Base-by-base conservation (phyloP, 306 rosid species). In the Echinosophora koreensis region DNA sequence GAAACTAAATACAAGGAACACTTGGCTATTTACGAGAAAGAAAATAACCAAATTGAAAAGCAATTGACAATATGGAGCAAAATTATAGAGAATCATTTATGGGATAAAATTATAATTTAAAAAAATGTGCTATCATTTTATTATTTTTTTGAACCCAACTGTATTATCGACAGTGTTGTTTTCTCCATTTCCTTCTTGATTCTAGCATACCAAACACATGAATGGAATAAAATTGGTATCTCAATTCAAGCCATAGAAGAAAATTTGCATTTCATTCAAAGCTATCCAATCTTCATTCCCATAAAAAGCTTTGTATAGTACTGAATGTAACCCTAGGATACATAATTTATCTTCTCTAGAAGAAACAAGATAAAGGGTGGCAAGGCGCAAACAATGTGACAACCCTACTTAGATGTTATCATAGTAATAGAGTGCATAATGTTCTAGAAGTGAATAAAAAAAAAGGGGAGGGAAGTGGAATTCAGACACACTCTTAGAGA, bases 361-460 rank as follows among this genome's bases (percentile, higher is more conserved):
- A 66, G 55, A 66, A 65, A 66, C 66, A 41, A 28, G 50, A 52
- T 28, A 10, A 35, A 51, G 49, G 15, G 5, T 0, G 59, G 5
- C 17, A 51, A 34, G 15, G 5, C 1, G 59, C 30, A 54, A 16
- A 54, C 17, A 70, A 8, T 15, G 46, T 15, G 49, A 77, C 38
- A 17, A 67, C 51, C 62, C 64, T 70, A 52, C 50, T 71, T n/a
- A 38, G 65, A 17, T 55, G 42, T 34, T 49, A 62, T 47, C 51
- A 11, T 76, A 34, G 35, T 18, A 76, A 7, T 50, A 58, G 22
- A 58, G 22, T 63, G 30, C 34, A 51, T 61, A 47, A 47, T 49
- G 35, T 46, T 60, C 28, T 17, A 50, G 17, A 61, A 38, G 62
- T 49, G 16, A 70, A 41, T 55, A 49, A 27, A 62, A 46, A 61